Percentiles rank a stretch among this genome's conserved stretches.
Evolutionary conservation across 352 stramenopile species (phyloP).

Genomic region (Phytopythium chamaehyphon): DNA sequence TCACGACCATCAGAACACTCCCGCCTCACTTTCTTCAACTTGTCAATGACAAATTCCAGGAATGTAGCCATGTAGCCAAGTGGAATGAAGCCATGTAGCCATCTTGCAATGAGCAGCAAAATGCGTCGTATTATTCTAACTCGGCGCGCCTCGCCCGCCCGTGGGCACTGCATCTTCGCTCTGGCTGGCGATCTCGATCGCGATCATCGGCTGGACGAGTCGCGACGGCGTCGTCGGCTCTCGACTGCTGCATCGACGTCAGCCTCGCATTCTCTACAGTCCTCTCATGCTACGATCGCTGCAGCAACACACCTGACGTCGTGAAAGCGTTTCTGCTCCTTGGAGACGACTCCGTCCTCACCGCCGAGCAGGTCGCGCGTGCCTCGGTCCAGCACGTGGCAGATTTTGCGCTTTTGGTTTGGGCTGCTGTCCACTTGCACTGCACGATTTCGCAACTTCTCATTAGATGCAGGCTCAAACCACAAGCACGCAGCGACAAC

Average conservation of each 20-base stretch:
- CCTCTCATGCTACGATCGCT: not conserved
- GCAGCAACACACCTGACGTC: constrained; percentile 24
- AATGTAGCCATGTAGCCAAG: too few species aligned
- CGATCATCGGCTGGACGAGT: constrained; percentile 49
- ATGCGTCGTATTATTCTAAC: not conserved
- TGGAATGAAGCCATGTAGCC: not conserved
- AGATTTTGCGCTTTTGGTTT: constrained; percentile 71
- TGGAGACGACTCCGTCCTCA: constrained; percentile 18
- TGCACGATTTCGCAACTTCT: constrained; percentile 2
- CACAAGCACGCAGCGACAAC: not conserved
- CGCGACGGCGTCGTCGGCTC: constrained; percentile 40
- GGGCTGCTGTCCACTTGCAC: constrained; percentile 49
- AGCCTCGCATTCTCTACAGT: too few species aligned
- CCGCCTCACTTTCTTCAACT: too few species aligned
- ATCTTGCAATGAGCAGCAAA: too few species aligned
- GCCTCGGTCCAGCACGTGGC: constrained; percentile 36
- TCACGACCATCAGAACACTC: too few species aligned
- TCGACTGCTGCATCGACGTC: too few species aligned
- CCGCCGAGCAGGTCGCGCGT: constrained; percentile 28
- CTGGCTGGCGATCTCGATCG: constrained; percentile 40
- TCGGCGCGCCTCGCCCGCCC: too few species aligned
- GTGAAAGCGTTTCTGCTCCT: constrained; percentile 63
- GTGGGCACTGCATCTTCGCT: not conserved
- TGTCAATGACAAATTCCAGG: too few species aligned
- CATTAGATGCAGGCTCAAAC: not conserved